These are phyloP conservation scores for Triticum urartu DNA, from an alignment of 176 grass and related monocot species.

Conservation along the genomic window DNA sequence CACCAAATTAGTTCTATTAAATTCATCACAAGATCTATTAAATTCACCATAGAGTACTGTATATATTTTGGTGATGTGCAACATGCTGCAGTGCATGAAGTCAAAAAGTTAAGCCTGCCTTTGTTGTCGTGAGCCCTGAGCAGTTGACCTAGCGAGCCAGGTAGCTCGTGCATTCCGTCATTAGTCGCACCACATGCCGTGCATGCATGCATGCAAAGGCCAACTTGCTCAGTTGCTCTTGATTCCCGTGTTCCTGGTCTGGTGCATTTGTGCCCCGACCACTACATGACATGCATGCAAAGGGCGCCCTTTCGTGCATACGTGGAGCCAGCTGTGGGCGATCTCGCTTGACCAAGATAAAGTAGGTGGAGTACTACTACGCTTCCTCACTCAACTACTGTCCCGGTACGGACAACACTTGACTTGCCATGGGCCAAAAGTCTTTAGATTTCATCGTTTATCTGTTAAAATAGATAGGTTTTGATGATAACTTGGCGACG, in stretches of 20 bases:
- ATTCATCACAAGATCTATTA: too few relatives aligned
- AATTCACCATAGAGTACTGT: too few relatives aligned
- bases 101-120: too few relatives aligned
- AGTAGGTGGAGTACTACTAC: neutral
- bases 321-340: neutral
- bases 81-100: too few relatives aligned
- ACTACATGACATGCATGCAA: neutral
- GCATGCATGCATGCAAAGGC: neutral
- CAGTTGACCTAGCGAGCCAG: neutral
- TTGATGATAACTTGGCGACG: too few relatives aligned
- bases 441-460: neutral
- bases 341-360: neutral
- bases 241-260: neutral
- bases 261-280: neutral
- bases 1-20: too few relatives aligned
- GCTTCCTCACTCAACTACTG: neutral
- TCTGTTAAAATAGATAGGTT: neutral
- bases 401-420: neutral
- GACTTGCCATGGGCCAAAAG: neutral
- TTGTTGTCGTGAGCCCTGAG: too few relatives aligned
- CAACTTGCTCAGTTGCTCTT: neutral
- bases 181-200: neutral
- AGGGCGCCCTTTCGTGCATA: neutral
- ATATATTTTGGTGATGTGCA: too few relatives aligned
- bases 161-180: neutral